phyloP scores from a whole-genome alignment of 2,329 filamentous ascomycete species.

The Calonectria hongkongensis region DNA sequence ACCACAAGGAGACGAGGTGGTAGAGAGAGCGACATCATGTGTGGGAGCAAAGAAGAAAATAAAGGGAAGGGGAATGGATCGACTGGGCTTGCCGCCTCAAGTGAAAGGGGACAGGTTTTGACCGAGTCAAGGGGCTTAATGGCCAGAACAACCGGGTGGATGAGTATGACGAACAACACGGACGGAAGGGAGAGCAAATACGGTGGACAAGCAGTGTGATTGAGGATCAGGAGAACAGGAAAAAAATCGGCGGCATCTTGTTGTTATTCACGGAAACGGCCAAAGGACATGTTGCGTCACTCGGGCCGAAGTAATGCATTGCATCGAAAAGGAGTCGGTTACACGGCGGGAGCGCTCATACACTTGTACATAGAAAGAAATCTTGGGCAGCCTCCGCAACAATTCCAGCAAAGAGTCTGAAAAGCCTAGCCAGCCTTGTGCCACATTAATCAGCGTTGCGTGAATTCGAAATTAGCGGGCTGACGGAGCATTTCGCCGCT shows the following conservation, averaged over 20 bases:
- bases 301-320: slow-evolving; percentile 54
- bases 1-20: slow-evolving; percentile 9
- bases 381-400: slow-evolving; percentile 47
- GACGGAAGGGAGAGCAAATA: slow-evolving; percentile 24
- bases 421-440: slow-evolving; percentile 32
- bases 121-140: slow-evolving; percentile 21
- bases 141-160: slow-evolving; percentile 15
- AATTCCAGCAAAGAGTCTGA: slow-evolving; percentile 39
- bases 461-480: background rate
- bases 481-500: background rate
- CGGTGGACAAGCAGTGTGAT: slow-evolving; percentile 29
- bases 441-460: background rate
- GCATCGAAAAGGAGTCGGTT: slow-evolving; percentile 56
- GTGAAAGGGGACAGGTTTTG: slow-evolving; percentile 1
- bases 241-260: slow-evolving; percentile 50
- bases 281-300: slow-evolving; percentile 45
- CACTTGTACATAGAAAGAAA: slow-evolving; percentile 54
- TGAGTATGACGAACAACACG: slow-evolving; percentile 26
- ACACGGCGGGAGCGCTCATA: slow-evolving; percentile 54
- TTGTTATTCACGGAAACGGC: slow-evolving; percentile 40
- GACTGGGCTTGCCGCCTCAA: background rate
- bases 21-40: background rate
- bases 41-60: slow-evolving; percentile 13
- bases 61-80: background rate
- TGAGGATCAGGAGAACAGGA: slow-evolving; percentile 32